Base-by-base conservation (phyloP, 345 rosid genomes). In the Orychophragmus violaceus region DNA sequence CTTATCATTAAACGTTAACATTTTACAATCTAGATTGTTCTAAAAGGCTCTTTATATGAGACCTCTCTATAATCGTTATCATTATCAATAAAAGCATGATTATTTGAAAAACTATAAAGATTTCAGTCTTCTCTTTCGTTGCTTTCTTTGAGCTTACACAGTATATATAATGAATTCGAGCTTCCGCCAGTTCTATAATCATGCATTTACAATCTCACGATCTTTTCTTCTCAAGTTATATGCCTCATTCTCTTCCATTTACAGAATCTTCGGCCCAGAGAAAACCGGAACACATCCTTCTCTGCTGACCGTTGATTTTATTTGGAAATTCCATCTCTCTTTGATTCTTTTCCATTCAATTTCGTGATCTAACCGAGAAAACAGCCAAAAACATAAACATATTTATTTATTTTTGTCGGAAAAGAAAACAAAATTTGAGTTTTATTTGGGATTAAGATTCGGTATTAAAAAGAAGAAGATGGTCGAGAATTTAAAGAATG, bases 251-350 rank as follows among this genome's bases (percentile, higher is more conserved):
- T 52, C 51, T 27, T 53, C 35, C 18, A 55, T n/a, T 21, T 41
- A 29, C 8, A 55, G 6, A 66, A 55, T 37, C 28, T 45, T 8
- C 9, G 64, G 62, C 30, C 55, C 63, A 56, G 25, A 30, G 37
- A 30, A 35, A 24, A 35, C 21, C 22, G 18, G 44, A 64, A 56
- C 33, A 14, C 35, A 56, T 67, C 5, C 2, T 5, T 66, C 13
- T 53, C 71, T 56, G 3, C 3, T 45, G 19, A 45, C 48, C 71
- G 14, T 57, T 57, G 57, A n/a, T 57, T 67, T 56, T 44, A 3
- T 56, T 30, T 45, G 56, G 55, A 28, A 53, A 10, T 41, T 13
- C 18, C 3, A 23, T 16, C 16, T 30, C 29, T 46, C 44, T 32
- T 52, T 37, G 9, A 28, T 18, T 53, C 52, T 7, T 39, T 19